A percentile compares a stretch with the other conserved stretches of the same genome.
These are phyloP conservation scores for Trichophyton schoenleinii DNA, from an alignment of 2,329 filamentous ascomycete species.

Conservation along the genomic window DNA sequence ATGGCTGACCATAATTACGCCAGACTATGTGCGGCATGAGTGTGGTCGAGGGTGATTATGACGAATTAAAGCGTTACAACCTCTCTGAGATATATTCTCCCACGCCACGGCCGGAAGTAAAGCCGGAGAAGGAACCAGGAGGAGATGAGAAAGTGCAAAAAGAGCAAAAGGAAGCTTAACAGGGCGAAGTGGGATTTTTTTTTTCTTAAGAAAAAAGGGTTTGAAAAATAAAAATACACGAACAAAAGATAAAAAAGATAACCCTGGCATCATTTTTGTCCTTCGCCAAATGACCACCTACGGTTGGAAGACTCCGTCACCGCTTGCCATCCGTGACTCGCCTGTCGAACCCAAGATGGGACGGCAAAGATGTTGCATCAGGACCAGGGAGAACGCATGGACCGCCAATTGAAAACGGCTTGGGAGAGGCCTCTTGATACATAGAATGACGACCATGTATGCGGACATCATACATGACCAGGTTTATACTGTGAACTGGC, in stretches of 20 bases:
- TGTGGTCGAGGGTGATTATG: conserved; percentile 47
- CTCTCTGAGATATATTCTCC: conserved; percentile 49
- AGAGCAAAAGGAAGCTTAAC: background rate
- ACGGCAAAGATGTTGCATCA: background rate
- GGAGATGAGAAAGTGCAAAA: too few relatives aligned
- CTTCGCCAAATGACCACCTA: background rate
- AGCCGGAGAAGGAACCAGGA: background rate
- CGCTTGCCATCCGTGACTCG: background rate
- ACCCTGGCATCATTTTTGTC: background rate
- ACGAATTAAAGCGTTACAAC: conserved; percentile 51
- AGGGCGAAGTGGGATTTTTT: background rate
- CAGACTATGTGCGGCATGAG: conserved; percentile 54
- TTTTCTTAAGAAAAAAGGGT: too few relatives aligned
- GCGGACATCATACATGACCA: background rate
- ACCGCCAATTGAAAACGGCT: conserved; percentile 1
- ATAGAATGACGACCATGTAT: background rate
- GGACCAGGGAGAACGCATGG: background rate
- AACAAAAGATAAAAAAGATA: background rate
- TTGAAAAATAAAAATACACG: background rate
- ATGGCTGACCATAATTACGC: conserved; percentile 6
- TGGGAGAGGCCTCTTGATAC: background rate
- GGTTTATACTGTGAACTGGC: background rate
- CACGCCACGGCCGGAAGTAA: conserved; percentile 19
- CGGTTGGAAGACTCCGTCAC: background rate
- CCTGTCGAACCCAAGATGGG: background rate